Conservation (phyloP, 2,329 filamentous ascomycete genomes). For the Paraphoma sp. region DNA sequence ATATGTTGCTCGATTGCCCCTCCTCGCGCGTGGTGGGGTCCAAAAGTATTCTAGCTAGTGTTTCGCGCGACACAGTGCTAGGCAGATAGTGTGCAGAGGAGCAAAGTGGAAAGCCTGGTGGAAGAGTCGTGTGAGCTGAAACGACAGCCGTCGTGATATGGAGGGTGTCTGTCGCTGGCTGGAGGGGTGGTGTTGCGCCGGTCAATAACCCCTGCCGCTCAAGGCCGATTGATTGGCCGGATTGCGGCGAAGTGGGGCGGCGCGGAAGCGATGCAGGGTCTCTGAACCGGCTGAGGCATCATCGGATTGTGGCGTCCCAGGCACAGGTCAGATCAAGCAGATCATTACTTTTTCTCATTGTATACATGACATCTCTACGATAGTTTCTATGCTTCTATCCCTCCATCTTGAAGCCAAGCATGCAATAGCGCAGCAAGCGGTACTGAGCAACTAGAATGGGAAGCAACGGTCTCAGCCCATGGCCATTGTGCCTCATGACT, state of each 20-base stretch:
- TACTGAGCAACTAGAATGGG: too few species aligned
- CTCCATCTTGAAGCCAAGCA: background rate
- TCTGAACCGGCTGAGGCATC: background rate
- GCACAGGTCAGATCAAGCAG: background rate
- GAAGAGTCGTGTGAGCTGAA: background rate
- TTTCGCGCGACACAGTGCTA: background rate
- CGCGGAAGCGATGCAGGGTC: background rate
- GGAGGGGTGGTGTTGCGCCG: slow-evolving; percentile 7
- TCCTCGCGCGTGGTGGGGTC: background rate
- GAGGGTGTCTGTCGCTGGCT: background rate
- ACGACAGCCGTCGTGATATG: background rate
- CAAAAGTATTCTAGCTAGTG: background rate
- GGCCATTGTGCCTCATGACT: slow-evolving; percentile 56
- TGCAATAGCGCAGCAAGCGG: background rate
- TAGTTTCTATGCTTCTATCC: background rate
- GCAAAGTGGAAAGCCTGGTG: background rate
- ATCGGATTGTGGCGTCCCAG: background rate
- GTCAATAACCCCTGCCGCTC: slow-evolving; percentile 7
- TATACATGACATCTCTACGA: background rate
- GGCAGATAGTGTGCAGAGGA: background rate
- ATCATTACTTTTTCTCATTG: background rate
- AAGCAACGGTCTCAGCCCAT: background rate
- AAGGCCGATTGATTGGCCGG: slow-evolving; percentile 10
- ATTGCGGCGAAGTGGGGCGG: slow-evolving; percentile 1
- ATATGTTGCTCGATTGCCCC: slow-evolving; percentile 6